Percentiles rank a stretch among this genome's conserved stretches.
Evolutionary conservation across 1,284 basidiomycete genomes (phyloP).

Genomic region (Xanthoconium separans): DNA sequence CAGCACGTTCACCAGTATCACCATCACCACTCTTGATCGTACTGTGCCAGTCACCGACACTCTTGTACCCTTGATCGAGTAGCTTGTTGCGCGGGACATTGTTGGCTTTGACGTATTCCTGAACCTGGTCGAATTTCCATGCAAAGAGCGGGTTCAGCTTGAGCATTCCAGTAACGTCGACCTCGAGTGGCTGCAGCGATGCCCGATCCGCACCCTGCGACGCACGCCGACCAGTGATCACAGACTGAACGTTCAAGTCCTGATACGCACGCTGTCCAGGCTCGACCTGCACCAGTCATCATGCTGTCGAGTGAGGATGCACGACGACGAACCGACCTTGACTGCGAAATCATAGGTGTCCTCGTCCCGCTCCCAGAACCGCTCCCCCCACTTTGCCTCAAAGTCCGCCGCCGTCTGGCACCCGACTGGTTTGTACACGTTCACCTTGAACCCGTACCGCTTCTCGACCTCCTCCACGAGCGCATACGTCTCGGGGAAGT

Average conservation of each 20-base stretch:
- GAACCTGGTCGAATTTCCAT: conserved; percentile 87
- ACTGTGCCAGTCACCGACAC: conserved; percentile 97
- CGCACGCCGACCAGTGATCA: conserved; percentile 92
- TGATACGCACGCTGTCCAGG: conserved; percentile 89
- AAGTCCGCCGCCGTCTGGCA: conserved; percentile 76
- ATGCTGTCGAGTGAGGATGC: background rate
- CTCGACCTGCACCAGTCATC: conserved; percentile 65
- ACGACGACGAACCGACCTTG: conserved; percentile 57
- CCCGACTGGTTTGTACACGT: conserved; percentile 79
- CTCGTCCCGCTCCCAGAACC: conserved; percentile 90
- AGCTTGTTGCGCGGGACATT: conserved; percentile 89
- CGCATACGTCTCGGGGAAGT: conserved; percentile 91
- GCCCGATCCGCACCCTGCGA: conserved; percentile 91
- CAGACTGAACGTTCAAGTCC: conserved; percentile 77
- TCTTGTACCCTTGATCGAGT: conserved; percentile 89
- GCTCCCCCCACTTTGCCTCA: conserved; percentile 78
- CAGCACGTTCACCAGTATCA: conserved; percentile 81
- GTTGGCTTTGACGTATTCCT: conserved; percentile 84
- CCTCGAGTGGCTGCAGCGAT: conserved; percentile 81
- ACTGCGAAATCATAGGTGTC: conserved; percentile 89
- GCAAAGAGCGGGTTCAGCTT: conserved; percentile 94
- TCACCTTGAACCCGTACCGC: conserved; percentile 73
- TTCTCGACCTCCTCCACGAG: conserved; percentile 80
- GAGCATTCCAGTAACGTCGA: conserved; percentile 88
- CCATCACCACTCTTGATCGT: conserved; percentile 73